Evolutionary conservation across 2,329 filamentous ascomycete species (phyloP).

Genomic region (Boeremia lycopersici): DNA sequence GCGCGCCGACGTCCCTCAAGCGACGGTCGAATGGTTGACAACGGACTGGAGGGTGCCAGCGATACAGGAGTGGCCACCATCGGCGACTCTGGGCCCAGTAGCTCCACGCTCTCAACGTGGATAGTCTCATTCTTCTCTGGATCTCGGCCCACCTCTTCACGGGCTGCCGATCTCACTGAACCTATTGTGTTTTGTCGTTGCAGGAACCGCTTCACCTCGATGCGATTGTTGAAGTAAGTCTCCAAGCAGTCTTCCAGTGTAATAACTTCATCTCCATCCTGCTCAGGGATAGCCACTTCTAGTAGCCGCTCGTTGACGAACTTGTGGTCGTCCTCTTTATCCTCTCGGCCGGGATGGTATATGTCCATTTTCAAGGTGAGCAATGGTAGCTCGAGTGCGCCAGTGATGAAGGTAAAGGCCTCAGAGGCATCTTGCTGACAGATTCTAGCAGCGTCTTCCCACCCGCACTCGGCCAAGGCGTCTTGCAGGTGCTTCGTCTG

Average conservation of each 20-base stretch:
- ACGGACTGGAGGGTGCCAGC: slow-evolving; percentile 32
- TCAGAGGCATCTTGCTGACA: slow-evolving; percentile 95
- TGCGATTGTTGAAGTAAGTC: slow-evolving; percentile 90
- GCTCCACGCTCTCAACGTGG: slow-evolving; percentile 54
- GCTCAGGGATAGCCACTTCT: slow-evolving; percentile 86
- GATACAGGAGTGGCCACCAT: slow-evolving; percentile 41
- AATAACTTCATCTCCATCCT: slow-evolving; percentile 68
- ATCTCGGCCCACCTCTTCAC: slow-evolving; percentile 35
- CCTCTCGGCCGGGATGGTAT: slow-evolving; percentile 86
- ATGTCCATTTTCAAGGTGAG: slow-evolving; percentile 93
- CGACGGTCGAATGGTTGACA: slow-evolving; percentile 33
- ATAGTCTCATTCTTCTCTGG: slow-evolving; percentile 45
- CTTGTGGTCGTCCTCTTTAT: slow-evolving; percentile 87
- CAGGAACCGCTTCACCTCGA: slow-evolving; percentile 83
- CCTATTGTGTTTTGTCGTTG: slow-evolving; percentile 65
- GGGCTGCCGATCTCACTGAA: slow-evolving; percentile 50
- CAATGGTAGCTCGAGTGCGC: slow-evolving; percentile 83
- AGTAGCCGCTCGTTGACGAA: slow-evolving; percentile 89
- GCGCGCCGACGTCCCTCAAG: slow-evolving; percentile 49
- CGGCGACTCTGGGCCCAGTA: slow-evolving; percentile 42
- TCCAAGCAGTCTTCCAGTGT: slow-evolving; percentile 91
- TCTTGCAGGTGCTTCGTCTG: slow-evolving; percentile 85
- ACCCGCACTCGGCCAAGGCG: slow-evolving; percentile 82
- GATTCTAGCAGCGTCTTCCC: slow-evolving; percentile 77
- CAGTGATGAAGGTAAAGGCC: slow-evolving; percentile 93